Evolutionary conservation across 768 basidiomycete genomes (phyloP), one percentile per base, ranked within the genome.

Genomic region (Boletus vermiculosoides): DNA sequence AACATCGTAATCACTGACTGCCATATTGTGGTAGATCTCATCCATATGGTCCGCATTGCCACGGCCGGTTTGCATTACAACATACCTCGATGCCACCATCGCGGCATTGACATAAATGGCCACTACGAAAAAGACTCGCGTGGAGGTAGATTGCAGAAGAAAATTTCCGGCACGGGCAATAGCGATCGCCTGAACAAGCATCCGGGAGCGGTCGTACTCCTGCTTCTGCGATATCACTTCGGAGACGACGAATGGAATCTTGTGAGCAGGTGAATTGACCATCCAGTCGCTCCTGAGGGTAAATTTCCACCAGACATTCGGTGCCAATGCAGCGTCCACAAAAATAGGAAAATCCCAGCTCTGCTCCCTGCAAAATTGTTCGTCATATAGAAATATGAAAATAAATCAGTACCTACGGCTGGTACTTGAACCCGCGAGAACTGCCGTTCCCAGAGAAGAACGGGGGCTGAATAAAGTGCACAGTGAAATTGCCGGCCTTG

Each of bases 171-270:
- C 13, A 1, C 55, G 48, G 2, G 52, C 60, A 15, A 52, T 16
- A 2, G 53, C 28, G 2, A 44, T 62, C 2, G 55, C 61, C 22
- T 65, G n/a, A 18, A 65, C 5, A 11, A 65, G 60, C 63, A 65
- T 65, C 2, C 56, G 41, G 10, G 1, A 41, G 9, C 42, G 45
- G 16, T 45, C 54, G 0, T 1, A 0, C 23, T 52, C 11, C 1
- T 11, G 1, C n/a, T 9, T 16, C 1, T 52, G 9, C 5, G 52
- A 65, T 13, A 55, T 33, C 1, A 59, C 50, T 28, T 65, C 55
- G 2, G 15, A 62, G 5, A 65, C 39, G n/a, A 62, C 10, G 22
- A 65, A 65, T 3, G 57, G 63, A 15, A 44, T 53, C 0, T n/a
- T 3, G 28, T 31, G 23, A 2, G 9, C 6, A 1, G 5, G 7